Conservation (phyloP, 495 filamentous ascomycete species). For the Tuber brumale region DNA sequence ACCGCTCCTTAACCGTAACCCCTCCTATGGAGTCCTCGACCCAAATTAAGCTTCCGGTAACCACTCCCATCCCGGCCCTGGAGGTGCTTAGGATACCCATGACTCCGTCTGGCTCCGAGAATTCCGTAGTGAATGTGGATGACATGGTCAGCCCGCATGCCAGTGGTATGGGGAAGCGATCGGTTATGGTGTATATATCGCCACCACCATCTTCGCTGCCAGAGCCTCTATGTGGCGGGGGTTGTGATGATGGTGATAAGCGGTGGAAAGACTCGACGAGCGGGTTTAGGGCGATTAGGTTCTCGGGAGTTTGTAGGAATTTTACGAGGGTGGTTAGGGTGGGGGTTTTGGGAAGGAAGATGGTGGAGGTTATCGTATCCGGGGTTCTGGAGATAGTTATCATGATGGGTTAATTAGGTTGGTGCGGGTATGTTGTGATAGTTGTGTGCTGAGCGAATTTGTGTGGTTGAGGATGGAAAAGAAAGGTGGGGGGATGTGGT, state of each 20-base stretch:
- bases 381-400: neutral
- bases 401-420: neutral
- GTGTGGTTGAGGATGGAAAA: neutral
- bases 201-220: neutral
- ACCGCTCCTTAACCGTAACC: constrained; percentile 16
- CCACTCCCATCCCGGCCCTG: neutral
- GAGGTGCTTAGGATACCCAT: neutral
- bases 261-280: neutral
- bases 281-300: constrained; percentile 11
- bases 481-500: neutral
- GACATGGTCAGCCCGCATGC: neutral
- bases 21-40: neutral
- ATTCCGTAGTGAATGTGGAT: neutral
- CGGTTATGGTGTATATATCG: neutral
- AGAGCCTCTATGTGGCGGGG: neutral
- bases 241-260: neutral
- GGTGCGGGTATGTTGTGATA: neutral
- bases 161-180: neutral
- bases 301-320: constrained; percentile 12
- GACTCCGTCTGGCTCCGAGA: neutral
- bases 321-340: neutral
- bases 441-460: neutral
- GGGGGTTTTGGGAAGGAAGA: neutral
- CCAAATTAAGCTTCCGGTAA: neutral
- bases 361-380: constrained; percentile 7